phyloP scores from a whole-genome alignment of 805 yeast species.

The Candida arabinofermentans region DNA sequence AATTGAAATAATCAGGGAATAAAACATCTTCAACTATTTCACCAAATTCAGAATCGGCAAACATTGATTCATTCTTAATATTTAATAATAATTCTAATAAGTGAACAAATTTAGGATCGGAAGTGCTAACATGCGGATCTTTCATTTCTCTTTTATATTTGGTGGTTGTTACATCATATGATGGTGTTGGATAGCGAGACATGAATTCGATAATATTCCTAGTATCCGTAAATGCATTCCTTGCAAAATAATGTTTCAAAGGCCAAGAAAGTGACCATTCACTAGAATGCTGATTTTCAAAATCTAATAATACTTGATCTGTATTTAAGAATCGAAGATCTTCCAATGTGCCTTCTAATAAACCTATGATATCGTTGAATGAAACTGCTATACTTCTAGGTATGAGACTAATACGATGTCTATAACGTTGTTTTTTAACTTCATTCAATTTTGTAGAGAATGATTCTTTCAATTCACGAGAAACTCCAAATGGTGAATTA shows the following conservation, averaged over 20 bases:
- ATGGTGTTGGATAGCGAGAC: slow-evolving; percentile 1
- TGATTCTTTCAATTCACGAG: slow-evolving; percentile 5
- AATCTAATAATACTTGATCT: slow-evolving; percentile 3
- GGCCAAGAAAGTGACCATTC: slow-evolving; percentile 10
- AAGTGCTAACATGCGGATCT: neutral
- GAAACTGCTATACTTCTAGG: slow-evolving; percentile 8
- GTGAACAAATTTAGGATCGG: neutral
- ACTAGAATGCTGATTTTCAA: slow-evolving; percentile 7
- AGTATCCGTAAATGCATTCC: slow-evolving; percentile 9
- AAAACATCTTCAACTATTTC: slow-evolving; percentile 5
- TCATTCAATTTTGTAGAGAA: slow-evolving; percentile 4
- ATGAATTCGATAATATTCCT: slow-evolving; percentile 11
- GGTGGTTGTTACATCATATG: slow-evolving; percentile 4
- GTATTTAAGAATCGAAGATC: slow-evolving; percentile 10
- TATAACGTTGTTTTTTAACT: slow-evolving; percentile 7
- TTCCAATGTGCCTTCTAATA: slow-evolving; percentile 9
- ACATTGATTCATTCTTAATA: slow-evolving; percentile 8
- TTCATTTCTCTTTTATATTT: slow-evolving; percentile 8
- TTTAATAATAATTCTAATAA: slow-evolving; percentile 9
- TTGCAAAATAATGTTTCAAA: slow-evolving; percentile 11
- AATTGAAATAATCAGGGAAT: slow-evolving; percentile 14
- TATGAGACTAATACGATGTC: slow-evolving; percentile 2
- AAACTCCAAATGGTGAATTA: slow-evolving; percentile 12
- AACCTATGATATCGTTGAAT: slow-evolving; percentile 7
- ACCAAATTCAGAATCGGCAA: slow-evolving; percentile 7